Evolutionary conservation across 1,284 basidiomycete species (phyloP), one percentile per base, ranked within the genome.

Genomic region (Lentinula novae-zelandiae): DNA sequence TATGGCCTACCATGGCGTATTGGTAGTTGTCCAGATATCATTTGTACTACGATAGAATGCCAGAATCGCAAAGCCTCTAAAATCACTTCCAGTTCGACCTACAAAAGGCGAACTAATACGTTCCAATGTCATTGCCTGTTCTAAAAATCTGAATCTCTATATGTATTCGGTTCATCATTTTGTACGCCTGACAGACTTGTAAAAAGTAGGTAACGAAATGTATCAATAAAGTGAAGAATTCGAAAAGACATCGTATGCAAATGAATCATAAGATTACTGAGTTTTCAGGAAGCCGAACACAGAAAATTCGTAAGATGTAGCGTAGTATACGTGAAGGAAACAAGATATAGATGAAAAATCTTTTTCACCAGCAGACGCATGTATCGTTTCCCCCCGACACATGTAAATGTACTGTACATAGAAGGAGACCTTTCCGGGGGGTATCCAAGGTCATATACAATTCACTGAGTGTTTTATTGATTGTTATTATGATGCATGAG

Each of bases 381-480:
- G 33, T 33, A 40, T 8, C 49, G 17, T 40, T 27, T 12, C 36
- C 57, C 17, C 46, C 38, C 20, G 27, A 27, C 27, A 27, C 27
- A 27, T 27, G 49, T 52, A 42, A 20, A 31, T 17, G 46, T 52
- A 58, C 38, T 44, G 46, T 58, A 58, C 57, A 56, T 34, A 50
- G 46, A 52, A 36, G 20, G 20, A 44, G 38, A 27, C 57, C 49
- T 42, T 9, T 39, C 40, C 44, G 44, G n/a, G 44, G 57, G 46
- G 48, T 48, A 38, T 58, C 49, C 57, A 38, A 58, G 38, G 27
- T 42, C 57, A 58, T 58, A 51, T 58, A 58, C 57, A 58, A 34
- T 58, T 58, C 48, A 51, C 17, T 36, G 27, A 36, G 38, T 27
- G 15, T 36, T 36, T 38, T 40, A 52, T 58, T 58, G 57, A 50